Percentiles rank a stretch among this genome's conserved stretches.
These are phyloP conservation scores for Plasmodium gaboni DNA, from an alignment of 169 alveolate genomes.

Conservation along the genomic window DNA sequence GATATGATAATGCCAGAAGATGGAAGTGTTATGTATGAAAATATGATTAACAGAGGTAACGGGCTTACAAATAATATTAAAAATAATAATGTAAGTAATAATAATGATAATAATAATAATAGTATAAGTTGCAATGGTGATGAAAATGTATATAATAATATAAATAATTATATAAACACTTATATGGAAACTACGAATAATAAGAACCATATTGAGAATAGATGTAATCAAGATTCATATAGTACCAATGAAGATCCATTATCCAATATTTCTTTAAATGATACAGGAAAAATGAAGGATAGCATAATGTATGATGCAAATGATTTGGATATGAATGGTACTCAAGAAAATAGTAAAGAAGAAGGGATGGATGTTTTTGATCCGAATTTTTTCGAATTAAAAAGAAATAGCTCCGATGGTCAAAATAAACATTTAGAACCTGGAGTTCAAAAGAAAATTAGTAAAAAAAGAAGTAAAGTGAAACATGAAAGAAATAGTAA, in stretches of 20 bases:
- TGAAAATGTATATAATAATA: constrained; percentile 38
- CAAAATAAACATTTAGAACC: constrained; percentile 29
- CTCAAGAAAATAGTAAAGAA: constrained; percentile 18
- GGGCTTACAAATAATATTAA: too few relatives aligned
- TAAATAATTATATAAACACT: constrained; percentile 18
- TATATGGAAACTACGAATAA: constrained; percentile 12
- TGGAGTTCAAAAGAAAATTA: constrained; percentile 53
- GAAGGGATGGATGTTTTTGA: constrained; percentile 47
- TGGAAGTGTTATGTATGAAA: constrained; percentile 9
- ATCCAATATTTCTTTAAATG: constrained; percentile 21
- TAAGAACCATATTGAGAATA: constrained; percentile 20
- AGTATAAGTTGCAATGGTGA: constrained; percentile 25
- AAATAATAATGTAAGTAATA: too few relatives aligned
- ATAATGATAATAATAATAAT: constrained; percentile 17
- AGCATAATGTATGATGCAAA: constrained; percentile 11
- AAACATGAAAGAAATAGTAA: constrained; percentile 50
- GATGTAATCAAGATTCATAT: constrained; percentile 30
- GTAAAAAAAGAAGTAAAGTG: constrained; percentile 51
- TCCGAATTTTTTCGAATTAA: constrained; percentile 11
- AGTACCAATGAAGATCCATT: constrained; percentile 46
- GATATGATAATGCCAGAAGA: constrained; percentile 11
- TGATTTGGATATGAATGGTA: constrained; percentile 13
- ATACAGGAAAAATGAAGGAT: constrained; percentile 15
- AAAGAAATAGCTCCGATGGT: constrained; percentile 17
- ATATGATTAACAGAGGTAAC: constrained; percentile 4